Base-by-base conservation (phyloP, 2,329 filamentous ascomycete genomes). In the Calonectria fujianensis region DNA sequence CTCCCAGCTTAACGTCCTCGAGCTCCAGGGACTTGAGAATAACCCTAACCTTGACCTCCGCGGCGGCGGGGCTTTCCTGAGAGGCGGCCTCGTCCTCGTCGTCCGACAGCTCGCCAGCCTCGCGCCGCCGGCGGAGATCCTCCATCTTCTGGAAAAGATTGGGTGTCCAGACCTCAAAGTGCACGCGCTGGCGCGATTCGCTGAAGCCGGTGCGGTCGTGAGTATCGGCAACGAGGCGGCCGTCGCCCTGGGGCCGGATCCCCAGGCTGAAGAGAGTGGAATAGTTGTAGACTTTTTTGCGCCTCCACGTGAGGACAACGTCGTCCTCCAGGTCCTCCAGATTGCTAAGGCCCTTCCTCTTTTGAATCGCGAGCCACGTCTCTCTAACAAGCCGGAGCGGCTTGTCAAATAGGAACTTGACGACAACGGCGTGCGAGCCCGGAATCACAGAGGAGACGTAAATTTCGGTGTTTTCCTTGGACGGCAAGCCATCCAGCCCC, bases 291-390 rank as follows among this genome's bases (percentile, higher is more conserved):
- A 98, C 85, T 74, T 91, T 91, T 73, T 91, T 91, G 32, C 91
- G 90, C 76, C 93, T 93, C 93, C 95, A 98, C 0, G 95, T 97
- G 70, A 98, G 89, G 79, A 97, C 94, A 24, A 97, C 86, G 0
- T 88, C 86, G 6, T 89, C 85, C 2, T 88, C 84, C 31, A 89
- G 82, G 3, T 89, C 86, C 3, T 83, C 78, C 3, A 84, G 77
- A 10, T 88, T 79, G 13, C 78, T 41, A 8, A 83, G 66, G 1
- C 83, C 82, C 3, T 86, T 84, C 2, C 84, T 89, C 1, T 83
- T 83, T 81, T 96, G 93, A 69, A 89, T 88, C 16, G 87, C 85
- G 79, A 94, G 91, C 94, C 95, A 98, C 16, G 90, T 91, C 48
- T 91, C 83, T 52, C 93, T 90, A 8, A 96, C 91, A 71, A 94